Base-by-base conservation (phyloP, 2,329 filamentous ascomycete species). In the Trichoderma sp. region DNA sequence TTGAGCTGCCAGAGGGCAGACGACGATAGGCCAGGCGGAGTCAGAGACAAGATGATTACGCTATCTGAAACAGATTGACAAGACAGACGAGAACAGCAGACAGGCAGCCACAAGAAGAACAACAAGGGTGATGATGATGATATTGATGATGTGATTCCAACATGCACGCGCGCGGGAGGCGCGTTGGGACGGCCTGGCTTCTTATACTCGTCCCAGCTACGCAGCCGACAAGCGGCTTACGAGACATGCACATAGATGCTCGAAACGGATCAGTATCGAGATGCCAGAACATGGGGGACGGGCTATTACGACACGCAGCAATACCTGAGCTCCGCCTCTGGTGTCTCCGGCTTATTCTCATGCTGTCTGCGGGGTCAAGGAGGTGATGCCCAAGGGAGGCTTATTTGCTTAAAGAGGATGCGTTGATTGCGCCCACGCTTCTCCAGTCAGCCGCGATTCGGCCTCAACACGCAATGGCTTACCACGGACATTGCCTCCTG, bases 361-460 rank as follows among this genome's bases (percentile, higher is more conserved):
- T 49, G 46, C 46, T 13, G 46, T 24, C 32, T 58, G 52, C 55
- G 24, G 55, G 49, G 54, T 34, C 8, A 49, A 32, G n/a, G 49
- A n/a, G 10, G 32, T 21, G 26, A 11, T 39, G 30, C 32, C 30
- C 39, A 28, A 21, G 34, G 54, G 39, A 59, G 30, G 56, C 8
- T 30, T 30, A 26, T n/a, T 28, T 34, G 13, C 18, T 49, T 59
- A 68, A 68, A 68, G 56, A 68, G 65, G 28, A 26, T 60, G 65
- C 65, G 59, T 68, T 56, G 58, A 68, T 63, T 68, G 66, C 30
- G 66, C 66, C 66, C 66, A 68, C 59, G 66, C 58, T 32, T 59
- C 64, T 46, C 58, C 64, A 59, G 8, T 52, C 58, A 43, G 54
- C 8, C n/a, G 21, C 10, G n/a, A 61, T 14, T 18, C 56, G 49